Evolutionary conservation across 2,329 filamentous ascomycete species (phyloP), one percentile per base, ranked within the genome.

Genomic region (Cytospora paraplurivora): DNA sequence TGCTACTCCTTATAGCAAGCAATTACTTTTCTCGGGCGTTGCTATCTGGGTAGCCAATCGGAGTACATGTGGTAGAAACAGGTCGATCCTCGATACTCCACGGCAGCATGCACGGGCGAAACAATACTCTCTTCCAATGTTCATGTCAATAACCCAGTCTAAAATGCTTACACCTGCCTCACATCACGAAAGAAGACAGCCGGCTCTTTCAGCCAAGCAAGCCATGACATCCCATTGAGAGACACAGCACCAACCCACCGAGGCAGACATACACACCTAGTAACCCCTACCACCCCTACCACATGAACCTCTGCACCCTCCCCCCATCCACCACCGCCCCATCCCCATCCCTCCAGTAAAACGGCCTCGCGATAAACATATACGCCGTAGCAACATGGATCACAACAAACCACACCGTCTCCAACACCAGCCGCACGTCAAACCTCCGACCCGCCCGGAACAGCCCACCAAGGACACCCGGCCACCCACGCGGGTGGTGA

Each of bases 261-360:
- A 10, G 7, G 27, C 4, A 27, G 27, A 27, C 8, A 8, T 13
- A 19, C 8, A 8, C 44, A 41, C 15, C 27, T 1, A 44, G 7
- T 3, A 27, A 13, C 32, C 19, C 52, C 72, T 76, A 93, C 90
- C 90, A 13, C 32, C 19, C 52, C 72, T 76, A 93, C 90, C 90
- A 96, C 86, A 96, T 91, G 73, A 96, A 96, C 59, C 91, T 82
- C 78, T 95, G 91, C 65, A 86, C 74, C 19, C 78, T 78, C 4
- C 86, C 87, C 0, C 72, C 78, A 53, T 88, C 85, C 37, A 85
- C 77, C 3, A 84, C 53, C 7, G 71, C 75, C 10, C 85, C 85
- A 33, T 83, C 78, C 59, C 80, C 78, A 1, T 77, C 75, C 68
- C 72, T 75, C 90, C 92, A 95, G 62, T 81, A 75, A 67, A 91